These are phyloP conservation scores for Annulohypoxylon stygium DNA, from an alignment of 495 filamentous ascomycete genomes.

Conservation along the genomic window DNA sequence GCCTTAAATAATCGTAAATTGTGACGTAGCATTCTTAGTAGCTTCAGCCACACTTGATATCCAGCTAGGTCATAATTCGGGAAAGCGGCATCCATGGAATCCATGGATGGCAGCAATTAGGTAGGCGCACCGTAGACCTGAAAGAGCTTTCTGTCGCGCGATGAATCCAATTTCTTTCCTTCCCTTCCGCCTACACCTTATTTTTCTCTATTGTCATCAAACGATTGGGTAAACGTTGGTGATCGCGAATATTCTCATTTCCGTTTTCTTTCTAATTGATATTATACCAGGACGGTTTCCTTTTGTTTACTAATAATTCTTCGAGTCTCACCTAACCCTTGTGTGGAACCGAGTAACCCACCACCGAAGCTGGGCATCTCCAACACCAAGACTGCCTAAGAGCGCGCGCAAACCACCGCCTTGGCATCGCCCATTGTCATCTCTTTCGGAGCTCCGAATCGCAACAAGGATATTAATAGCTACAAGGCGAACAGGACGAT, in stretches of 20 bases:
- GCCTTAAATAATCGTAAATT: conserved; percentile 30
- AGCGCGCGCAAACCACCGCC: conserved; percentile 31
- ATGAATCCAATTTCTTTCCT: background rate
- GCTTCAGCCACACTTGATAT: conserved; percentile 34
- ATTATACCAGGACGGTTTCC: conserved; percentile 26
- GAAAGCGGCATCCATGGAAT: conserved; percentile 1
- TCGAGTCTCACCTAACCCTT: conserved; percentile 17
- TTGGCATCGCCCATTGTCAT: conserved; percentile 47
- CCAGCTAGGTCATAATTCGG: conserved; percentile 8
- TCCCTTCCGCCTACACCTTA: conserved; percentile 2
- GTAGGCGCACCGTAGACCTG: background rate
- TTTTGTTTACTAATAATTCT: conserved; percentile 37
- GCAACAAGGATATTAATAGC: conserved; percentile 21
- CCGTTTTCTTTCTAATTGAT: background rate
- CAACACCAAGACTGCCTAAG: conserved; percentile 8
- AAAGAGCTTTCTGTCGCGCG: conserved; percentile 22
- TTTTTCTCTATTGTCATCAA: conserved; percentile 9
- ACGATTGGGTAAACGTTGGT: background rate
- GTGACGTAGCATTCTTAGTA: conserved; percentile 30
- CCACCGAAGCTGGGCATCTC: conserved; percentile 17
- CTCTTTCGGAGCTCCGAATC: conserved; percentile 31
- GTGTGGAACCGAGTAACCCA: conserved; percentile 32
- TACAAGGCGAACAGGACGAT: conserved; percentile 12
- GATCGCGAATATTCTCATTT: background rate
- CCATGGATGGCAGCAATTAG: background rate